Base-by-base conservation (phyloP, 495 filamentous ascomycete genomes). In the Aspergillus carlsbadensis region DNA sequence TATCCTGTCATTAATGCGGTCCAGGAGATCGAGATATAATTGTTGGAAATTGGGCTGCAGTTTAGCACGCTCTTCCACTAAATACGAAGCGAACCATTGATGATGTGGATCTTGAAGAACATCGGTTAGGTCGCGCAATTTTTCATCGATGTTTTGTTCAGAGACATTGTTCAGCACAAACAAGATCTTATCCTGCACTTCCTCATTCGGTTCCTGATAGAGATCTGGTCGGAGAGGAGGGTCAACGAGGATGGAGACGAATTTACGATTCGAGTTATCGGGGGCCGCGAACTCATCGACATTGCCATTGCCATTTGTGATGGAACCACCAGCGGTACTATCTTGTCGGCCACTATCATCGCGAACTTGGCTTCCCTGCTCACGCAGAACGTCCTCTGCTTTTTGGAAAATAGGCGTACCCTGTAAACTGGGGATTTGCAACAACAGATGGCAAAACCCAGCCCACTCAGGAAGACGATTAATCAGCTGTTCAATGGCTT, bases 101-200 rank as follows among this genome's bases (percentile, higher is more conserved):
- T 93, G 87, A 65, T 96, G 87, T 54, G 85, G 82, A 50, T 89
- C 84, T 39, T 90, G 82, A 47, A 98, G 65, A 24, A 87, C 83
- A 33, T 93, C 86, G 34, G 81, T 86, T 17, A 99, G 80, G 52
- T 94, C 91, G 36, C 77, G 77, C 58, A 89, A 84, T 67, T 96
- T 97, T 29, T 84, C 78, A 31, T 89, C 85, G 10, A 98, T 79
- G 51, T 96, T 98, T 18, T 87, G 84, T 44, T 90, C 84, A 0
- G 94, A 97, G 17, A 98, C 83, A 62, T 99, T 99, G 77, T 99
- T 99, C 54, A 99, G 75, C 31, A 92, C 89, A 65, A 99, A 99
- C 56, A 95, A 83, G 53, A 98, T 91, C 67, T 91, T 95, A 65
- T 96, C 94, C 54, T 95, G 91, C 2, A 87, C 80, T 18, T 95